Evolutionary conservation across 495 filamentous ascomycete species (phyloP).

Genomic region (Hypomontagnella monticulosa): DNA sequence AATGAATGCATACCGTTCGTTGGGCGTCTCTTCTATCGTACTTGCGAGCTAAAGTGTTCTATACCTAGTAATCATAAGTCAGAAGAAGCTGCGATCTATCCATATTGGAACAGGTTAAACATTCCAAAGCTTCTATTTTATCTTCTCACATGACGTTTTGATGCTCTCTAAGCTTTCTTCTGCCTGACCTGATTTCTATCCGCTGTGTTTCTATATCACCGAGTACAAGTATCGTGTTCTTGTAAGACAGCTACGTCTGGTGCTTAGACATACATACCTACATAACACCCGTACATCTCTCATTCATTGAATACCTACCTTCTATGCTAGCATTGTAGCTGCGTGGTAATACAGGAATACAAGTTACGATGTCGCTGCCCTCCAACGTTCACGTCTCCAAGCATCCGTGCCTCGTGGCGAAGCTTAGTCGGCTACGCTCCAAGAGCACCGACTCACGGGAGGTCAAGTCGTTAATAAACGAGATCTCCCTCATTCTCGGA

Average conservation of each 20-base stretch:
- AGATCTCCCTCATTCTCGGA: conserved; percentile 83
- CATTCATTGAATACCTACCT: not conserved
- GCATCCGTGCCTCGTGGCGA: conserved; percentile 87
- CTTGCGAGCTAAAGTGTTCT: conserved; percentile 21
- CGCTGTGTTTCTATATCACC: not conserved
- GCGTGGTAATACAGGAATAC: conserved; percentile 14
- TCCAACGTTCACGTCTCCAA: conserved; percentile 82
- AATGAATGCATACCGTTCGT: conserved; percentile 21
- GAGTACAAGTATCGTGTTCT: conserved; percentile 2
- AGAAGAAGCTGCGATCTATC: too few relatives aligned
- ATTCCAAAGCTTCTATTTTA: too few relatives aligned
- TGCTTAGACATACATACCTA: conserved; percentile 1
- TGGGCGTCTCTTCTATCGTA: not conserved
- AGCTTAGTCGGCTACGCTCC: conserved; percentile 89
- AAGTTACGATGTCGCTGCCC: conserved; percentile 56
- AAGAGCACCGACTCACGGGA: conserved; percentile 73
- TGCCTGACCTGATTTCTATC: too few relatives aligned
- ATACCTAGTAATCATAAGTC: not conserved
- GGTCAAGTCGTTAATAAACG: conserved; percentile 82
- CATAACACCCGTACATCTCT: not conserved
- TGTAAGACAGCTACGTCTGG: not conserved
- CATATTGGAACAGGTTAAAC: too few relatives aligned
- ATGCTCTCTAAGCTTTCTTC: too few relatives aligned
- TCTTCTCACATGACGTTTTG: too few relatives aligned
- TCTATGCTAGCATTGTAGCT: conserved; percentile 2